Conservation (phyloP, 2,329 filamentous ascomycete species). For the Venturia oleaginea region DNA sequence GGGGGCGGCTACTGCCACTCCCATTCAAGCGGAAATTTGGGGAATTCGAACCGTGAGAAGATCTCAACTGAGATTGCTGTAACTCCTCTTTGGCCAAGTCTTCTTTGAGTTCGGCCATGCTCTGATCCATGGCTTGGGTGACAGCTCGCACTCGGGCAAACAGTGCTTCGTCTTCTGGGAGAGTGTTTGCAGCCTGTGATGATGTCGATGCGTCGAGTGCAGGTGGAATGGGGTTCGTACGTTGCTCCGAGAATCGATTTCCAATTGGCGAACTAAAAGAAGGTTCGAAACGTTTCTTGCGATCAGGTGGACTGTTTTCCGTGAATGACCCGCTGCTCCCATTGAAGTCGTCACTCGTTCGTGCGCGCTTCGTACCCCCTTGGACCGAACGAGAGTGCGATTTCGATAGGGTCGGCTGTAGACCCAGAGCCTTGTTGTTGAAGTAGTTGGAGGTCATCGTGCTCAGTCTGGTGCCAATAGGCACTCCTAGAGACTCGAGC, state of each 20-base stretch:
- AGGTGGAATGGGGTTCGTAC: not conserved
- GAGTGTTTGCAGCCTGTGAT: not conserved
- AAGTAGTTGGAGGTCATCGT: slow-evolving; percentile 11
- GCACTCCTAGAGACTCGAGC: not conserved
- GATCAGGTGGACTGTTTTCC: not conserved
- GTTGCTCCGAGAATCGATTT: not conserved
- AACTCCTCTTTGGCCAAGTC: slow-evolving; percentile 1
- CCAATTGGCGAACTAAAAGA: not conserved
- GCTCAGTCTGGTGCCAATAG: slow-evolving; percentile 2
- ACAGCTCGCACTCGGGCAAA: slow-evolving; percentile 1
- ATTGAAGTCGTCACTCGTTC: not conserved
- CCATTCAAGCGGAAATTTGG: not conserved
- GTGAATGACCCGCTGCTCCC: not conserved
- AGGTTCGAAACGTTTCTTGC: slow-evolving; percentile 7
- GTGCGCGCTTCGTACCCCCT: slow-evolving; percentile 1
- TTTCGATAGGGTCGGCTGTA: not conserved
- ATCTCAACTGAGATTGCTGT: not conserved
- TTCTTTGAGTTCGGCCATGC: slow-evolving; percentile 6
- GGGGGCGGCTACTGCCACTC: not conserved
- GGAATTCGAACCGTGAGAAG: not conserved
- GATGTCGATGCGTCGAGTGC: not conserved
- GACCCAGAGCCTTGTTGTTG: slow-evolving; percentile 8
- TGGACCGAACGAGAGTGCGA: not conserved
- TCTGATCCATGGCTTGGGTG: not conserved
- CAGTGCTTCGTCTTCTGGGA: slow-evolving; percentile 10